These are phyloP conservation scores for Yamadazyma epiphylla DNA, from an alignment of 1,139 yeast genomes.

Conservation along the genomic window DNA sequence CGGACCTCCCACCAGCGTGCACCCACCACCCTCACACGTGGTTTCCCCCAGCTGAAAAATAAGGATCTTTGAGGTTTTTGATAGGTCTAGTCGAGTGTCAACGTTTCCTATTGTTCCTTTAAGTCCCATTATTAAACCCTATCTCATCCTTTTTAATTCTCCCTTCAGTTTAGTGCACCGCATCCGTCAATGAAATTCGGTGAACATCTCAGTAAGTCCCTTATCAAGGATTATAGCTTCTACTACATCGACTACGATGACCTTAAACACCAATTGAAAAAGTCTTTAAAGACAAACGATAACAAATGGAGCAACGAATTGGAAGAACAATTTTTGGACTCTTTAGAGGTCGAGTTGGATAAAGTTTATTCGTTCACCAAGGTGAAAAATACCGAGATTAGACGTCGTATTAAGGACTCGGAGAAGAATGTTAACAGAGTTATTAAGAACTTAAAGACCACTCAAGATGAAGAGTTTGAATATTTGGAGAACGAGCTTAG, in stretches of 20 bases:
- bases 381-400: slow-evolving; percentile 80
- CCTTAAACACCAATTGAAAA: slow-evolving; percentile 73
- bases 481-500: slow-evolving; percentile 87
- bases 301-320: slow-evolving; percentile 66
- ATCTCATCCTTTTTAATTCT: background rate
- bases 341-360: slow-evolving; percentile 77
- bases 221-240: slow-evolving; percentile 80
- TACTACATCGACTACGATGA: slow-evolving; percentile 91
- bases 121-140: background rate
- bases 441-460: slow-evolving; percentile 37
- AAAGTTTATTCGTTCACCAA: slow-evolving; percentile 88
- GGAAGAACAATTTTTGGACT: slow-evolving; percentile 76
- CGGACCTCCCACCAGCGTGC: no score
- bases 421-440: slow-evolving; percentile 66
- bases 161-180: no score
- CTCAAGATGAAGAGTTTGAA: slow-evolving; percentile 80
- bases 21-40: no score
- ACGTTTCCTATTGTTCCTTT: background rate
- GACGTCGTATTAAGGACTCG: slow-evolving; percentile 76
- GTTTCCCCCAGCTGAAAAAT: no score
- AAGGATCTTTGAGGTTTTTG: no score
- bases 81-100: no score
- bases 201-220: slow-evolving; percentile 67
- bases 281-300: slow-evolving; percentile 53
- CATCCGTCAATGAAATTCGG: slow-evolving; percentile 62